Base-by-base conservation (phyloP, 106 monocot species). In the Dendrobium catenatum region DNA sequence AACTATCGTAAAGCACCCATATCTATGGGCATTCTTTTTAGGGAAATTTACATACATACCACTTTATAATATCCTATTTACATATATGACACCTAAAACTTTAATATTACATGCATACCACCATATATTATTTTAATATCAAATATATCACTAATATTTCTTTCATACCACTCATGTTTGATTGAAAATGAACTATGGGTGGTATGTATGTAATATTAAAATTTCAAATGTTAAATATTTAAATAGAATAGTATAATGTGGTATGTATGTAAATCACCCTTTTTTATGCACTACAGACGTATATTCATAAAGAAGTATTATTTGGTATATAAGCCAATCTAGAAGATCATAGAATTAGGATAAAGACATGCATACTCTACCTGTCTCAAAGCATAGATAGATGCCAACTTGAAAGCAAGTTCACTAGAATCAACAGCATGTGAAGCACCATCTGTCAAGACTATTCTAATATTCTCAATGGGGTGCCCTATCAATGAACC, bases 381-480 rank as follows among this genome's bases (percentile, higher is more conserved):
- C 94, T 97, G 90, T 93, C 97, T 93, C 86, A 98, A 98, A 76
- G 97, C 97, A 90, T 97, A 97, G 64, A 97, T 97, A 18, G 97
- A 73, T 27, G 97, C 97, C 72, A 97, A 82, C 88, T 97, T 97
- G 77, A 97, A 97, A 54, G 97, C 97, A 86, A 97, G 92, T 80
- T 97, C 97, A 86, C 97, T 97, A 41, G 97, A 97, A 91, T 97
- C 97, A 59, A 97, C 97, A 79, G 87, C 81, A 84, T 97, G 97
- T 41, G 97, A 87, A 37, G 92, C 94, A 10, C 97, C 97, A 91
- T 97, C 97, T 27, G 92, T 97, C 89, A 97, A 86, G 22, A 92
- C 94, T 42, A 97, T 72, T 72, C 97, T 86, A 33, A 97, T 54
- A 81, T 97, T 86, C 85, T 97, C 97, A 82, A 97, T 92, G 44